phyloP scores from a whole-genome alignment of 2,329 filamentous ascomycete genomes.

The Fusarium graminum region DNA sequence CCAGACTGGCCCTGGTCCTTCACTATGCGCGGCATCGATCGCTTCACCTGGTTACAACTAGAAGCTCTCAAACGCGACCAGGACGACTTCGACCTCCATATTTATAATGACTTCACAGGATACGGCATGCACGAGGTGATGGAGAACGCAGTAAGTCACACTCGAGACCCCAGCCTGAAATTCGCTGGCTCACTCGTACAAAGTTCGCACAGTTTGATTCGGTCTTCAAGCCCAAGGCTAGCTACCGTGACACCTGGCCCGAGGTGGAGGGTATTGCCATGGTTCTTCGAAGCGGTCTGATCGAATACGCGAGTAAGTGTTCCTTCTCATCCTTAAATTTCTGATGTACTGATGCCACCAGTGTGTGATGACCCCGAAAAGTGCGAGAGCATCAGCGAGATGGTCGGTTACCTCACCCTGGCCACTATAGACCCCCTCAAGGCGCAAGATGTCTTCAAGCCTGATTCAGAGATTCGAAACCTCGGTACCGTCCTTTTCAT shows the following conservation, averaged over 20 bases:
- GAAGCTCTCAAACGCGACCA: constrained; percentile 48
- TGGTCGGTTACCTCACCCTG: constrained; percentile 34
- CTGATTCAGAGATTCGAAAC: constrained; percentile 37
- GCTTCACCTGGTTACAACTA: constrained; percentile 37
- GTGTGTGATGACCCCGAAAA: constrained; percentile 20
- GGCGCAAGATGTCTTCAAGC: constrained; percentile 25
- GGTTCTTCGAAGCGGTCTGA: constrained; percentile 6
- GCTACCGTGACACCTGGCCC: constrained; percentile 42
- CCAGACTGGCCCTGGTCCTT: constrained; percentile 35
- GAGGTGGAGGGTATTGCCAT: constrained; percentile 44
- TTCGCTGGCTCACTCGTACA: neutral
- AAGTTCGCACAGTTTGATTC: constrained; percentile 54
- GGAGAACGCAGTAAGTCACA: constrained; percentile 53
- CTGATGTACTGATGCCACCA: constrained; percentile 2
- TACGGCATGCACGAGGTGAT: constrained; percentile 59
- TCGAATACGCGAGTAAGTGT: constrained; percentile 27
- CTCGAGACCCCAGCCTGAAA: fast-evolving
- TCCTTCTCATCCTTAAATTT: fast-evolving
- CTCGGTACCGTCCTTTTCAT: constrained; percentile 29
- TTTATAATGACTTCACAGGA: constrained; percentile 57
- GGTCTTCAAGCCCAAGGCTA: constrained; percentile 19
- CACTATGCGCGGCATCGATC: constrained; percentile 35
- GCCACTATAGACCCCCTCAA: constrained; percentile 31
- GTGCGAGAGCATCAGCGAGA: constrained; percentile 11
- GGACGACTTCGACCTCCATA: constrained; percentile 58